Percentiles rank a stretch among this genome's conserved stretches.
Conservation (phyloP, 2,329 filamentous ascomycete genomes). For the Penicillium hesseltinei region DNA sequence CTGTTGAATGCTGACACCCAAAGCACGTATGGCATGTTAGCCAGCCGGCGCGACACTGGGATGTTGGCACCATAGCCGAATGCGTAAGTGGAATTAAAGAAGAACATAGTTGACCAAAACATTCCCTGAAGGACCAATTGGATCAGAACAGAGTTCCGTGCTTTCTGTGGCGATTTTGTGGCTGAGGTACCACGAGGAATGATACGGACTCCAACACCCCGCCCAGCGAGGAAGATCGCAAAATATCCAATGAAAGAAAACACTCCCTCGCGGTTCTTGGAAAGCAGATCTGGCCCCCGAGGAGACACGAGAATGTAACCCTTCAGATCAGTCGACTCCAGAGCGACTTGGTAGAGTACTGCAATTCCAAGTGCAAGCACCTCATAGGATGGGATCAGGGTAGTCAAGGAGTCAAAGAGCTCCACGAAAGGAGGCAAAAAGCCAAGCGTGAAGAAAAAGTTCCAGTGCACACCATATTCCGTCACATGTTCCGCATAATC, state of each 20-base stretch:
- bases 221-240: slow-evolving; percentile 88
- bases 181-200: slow-evolving; percentile 61
- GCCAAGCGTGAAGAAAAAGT: slow-evolving; percentile 96
- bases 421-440: slow-evolving; percentile 87
- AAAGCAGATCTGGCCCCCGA: slow-evolving; percentile 69
- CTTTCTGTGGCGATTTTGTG: slow-evolving; percentile 44
- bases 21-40: slow-evolving; percentile 88
- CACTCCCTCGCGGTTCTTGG: slow-evolving; percentile 91
- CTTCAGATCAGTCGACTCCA: slow-evolving; percentile 77
- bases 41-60: slow-evolving; percentile 79
- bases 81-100: slow-evolving; percentile 63
- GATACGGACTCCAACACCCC: slow-evolving; percentile 76
- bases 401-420: slow-evolving; percentile 70
- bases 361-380: slow-evolving; percentile 68
- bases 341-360: slow-evolving; percentile 68
- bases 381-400: slow-evolving; percentile 72
- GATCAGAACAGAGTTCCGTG: slow-evolving; percentile 58
- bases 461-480: slow-evolving; percentile 98
- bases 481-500: slow-evolving; percentile 97
- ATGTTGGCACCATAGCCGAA: slow-evolving; percentile 66
- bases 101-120: slow-evolving; percentile 70
- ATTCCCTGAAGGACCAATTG: slow-evolving; percentile 64
- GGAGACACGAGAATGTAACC: slow-evolving; percentile 79
- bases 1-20: slow-evolving; percentile 94
- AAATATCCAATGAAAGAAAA: slow-evolving; percentile 93